Percentiles rank a stretch among this genome's conserved stretches.
phyloP scores from a whole-genome alignment of 192 early-diverging fungal species.

The Rhizoclosmatium globosum region DNA sequence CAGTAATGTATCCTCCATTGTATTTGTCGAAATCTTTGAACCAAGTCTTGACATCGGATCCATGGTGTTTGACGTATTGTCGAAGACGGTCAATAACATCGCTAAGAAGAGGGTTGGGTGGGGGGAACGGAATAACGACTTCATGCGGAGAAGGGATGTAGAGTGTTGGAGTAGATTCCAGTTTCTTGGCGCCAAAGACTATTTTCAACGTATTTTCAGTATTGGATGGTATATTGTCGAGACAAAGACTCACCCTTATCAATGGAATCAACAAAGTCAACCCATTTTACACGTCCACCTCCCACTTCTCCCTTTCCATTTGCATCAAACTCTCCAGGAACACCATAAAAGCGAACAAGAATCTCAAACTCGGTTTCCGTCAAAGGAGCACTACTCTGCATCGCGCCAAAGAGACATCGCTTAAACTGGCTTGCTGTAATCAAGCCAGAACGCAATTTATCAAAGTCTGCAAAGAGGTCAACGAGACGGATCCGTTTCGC shows the following conservation, averaged over 20 bases:
- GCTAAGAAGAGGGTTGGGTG: constrained; percentile 40
- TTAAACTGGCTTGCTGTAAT: constrained; percentile 58
- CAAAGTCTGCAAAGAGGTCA: constrained; percentile 65
- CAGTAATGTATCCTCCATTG: constrained; percentile 60
- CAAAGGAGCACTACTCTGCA: constrained; percentile 51
- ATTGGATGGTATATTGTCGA: background rate
- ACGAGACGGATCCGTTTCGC: constrained; percentile 56
- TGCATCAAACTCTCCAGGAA: background rate
- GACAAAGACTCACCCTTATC: constrained; percentile 53
- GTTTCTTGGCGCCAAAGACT: constrained; percentile 60
- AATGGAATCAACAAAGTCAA: constrained; percentile 59
- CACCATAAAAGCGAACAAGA: constrained; percentile 47
- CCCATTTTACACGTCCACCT: constrained; percentile 54
- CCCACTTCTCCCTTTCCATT: background rate
- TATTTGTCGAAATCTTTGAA: constrained; percentile 69
- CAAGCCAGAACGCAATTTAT: constrained; percentile 55
- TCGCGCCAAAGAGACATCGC: constrained; percentile 48
- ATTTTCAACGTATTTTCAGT: background rate
- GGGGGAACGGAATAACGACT: constrained; percentile 55
- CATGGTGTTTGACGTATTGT: constrained; percentile 62
- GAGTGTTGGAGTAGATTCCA: constrained; percentile 52
- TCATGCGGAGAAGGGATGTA: constrained; percentile 53
- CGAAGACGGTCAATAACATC: constrained; percentile 52
- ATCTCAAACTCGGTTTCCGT: constrained; percentile 46
- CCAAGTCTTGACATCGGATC: constrained; percentile 66